Conservation (phyloP, 192 early-diverging fungal species). For the Gryganskiella cystojenkinii region DNA sequence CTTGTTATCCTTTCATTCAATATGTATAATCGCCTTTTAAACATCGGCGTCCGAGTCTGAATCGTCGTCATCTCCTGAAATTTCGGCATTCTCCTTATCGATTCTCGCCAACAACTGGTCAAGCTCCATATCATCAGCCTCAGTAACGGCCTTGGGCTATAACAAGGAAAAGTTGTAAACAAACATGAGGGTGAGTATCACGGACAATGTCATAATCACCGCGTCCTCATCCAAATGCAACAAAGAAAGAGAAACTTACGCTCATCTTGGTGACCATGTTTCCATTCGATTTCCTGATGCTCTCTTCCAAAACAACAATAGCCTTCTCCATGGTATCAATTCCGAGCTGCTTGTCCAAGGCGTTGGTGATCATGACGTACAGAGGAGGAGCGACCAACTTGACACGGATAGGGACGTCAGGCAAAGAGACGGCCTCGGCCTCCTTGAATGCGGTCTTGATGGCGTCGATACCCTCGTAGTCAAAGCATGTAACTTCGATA, state of each 20-base stretch:
- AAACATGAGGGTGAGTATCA: too few species aligned
- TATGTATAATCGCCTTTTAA: too few species aligned
- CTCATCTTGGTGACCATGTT: conserved; percentile 89
- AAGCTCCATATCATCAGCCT: conserved; percentile 95
- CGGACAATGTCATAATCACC: too few species aligned
- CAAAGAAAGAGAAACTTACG: conserved; percentile 40
- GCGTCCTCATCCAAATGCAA: too few species aligned
- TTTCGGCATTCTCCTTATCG: conserved; percentile 92
- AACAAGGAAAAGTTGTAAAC: not conserved
- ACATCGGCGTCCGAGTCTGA: conserved; percentile 70
- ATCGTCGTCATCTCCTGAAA: conserved; percentile 92
- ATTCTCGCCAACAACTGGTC: conserved; percentile 87
- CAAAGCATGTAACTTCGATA: conserved; percentile 93
- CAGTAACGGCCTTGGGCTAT: conserved; percentile 88
- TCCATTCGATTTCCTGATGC: conserved; percentile 79
- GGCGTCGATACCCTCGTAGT: conserved; percentile 95
- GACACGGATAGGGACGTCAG: conserved; percentile 80
- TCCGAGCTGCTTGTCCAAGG: conserved; percentile 85
- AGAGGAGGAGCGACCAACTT: conserved; percentile 93
- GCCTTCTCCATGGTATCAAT: conserved; percentile 92
- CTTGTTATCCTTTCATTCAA: too few species aligned
- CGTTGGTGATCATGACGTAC: conserved; percentile 91
- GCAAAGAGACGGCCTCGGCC: conserved; percentile 84
- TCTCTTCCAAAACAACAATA: conserved; percentile 82
- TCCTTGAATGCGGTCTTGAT: conserved; percentile 91